These are phyloP conservation scores for Cryptosporidium sp. DNA, from an alignment of 169 alveolate genomes.

Conservation along the genomic window DNA sequence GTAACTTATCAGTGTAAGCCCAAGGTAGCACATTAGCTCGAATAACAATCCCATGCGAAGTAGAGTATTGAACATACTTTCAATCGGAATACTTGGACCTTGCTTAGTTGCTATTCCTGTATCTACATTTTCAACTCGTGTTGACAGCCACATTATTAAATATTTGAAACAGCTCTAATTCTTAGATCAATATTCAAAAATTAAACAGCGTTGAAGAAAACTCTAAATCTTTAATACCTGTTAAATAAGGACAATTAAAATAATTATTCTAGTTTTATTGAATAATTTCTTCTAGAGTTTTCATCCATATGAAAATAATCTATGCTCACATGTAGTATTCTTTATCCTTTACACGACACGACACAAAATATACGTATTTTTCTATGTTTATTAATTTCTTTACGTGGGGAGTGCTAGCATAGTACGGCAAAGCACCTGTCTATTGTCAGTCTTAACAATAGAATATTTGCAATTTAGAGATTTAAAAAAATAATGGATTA, in stretches of 20 bases:
- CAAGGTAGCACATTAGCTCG: slow-evolving; percentile 50
- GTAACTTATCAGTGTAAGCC: slow-evolving; percentile 64
- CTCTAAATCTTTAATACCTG: slow-evolving; percentile 25
- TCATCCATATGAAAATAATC: slow-evolving; percentile 56
- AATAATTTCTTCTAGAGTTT: background rate
- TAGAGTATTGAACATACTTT: slow-evolving; percentile 35
- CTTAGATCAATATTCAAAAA: background rate
- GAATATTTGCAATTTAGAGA: background rate
- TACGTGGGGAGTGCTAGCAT: slow-evolving; percentile 73
- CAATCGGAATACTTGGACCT: slow-evolving; percentile 73
- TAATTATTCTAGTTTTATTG: background rate
- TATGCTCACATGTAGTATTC: slow-evolving; percentile 60
- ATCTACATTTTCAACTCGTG: slow-evolving; percentile 75
- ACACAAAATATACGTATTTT: slow-evolving; percentile 59
- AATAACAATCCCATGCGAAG: slow-evolving; percentile 53
- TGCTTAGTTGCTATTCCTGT: slow-evolving; percentile 74
- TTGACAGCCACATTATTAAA: slow-evolving; percentile 69
- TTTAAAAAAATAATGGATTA: background rate
- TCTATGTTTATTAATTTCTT: slow-evolving; percentile 1
- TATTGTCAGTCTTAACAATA: slow-evolving; percentile 30
- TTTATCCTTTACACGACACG: slow-evolving; percentile 74
- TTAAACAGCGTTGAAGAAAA: background rate
- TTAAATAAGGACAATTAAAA: background rate
- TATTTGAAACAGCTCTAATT: slow-evolving; percentile 1
- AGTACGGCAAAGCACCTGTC: slow-evolving; percentile 70